Percentiles rank a stretch among this genome's conserved stretches.
Evolutionary conservation across 805 yeast species (phyloP).

Genomic region (Candida sonorensis): DNA sequence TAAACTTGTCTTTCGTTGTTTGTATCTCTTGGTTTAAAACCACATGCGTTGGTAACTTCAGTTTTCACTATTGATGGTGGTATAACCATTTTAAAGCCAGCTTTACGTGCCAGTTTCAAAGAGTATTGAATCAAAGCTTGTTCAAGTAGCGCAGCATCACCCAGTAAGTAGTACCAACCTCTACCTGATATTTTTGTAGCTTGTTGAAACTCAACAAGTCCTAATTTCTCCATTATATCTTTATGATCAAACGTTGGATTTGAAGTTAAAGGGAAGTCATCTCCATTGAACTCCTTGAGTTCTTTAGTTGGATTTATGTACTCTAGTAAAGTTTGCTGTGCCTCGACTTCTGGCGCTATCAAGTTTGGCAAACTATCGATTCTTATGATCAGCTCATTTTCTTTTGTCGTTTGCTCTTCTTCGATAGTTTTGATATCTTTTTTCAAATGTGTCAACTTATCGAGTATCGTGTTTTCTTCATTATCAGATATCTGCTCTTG

Average conservation of each 20-base stretch:
- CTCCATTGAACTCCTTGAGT: slow-evolving; percentile 2
- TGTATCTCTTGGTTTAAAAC: slow-evolving; percentile 88
- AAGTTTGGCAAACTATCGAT: slow-evolving; percentile 60
- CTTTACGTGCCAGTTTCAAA: slow-evolving; percentile 51
- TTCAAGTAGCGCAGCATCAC: slow-evolving; percentile 83
- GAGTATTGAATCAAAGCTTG: slow-evolving; percentile 85
- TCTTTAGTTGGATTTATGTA: slow-evolving; percentile 42
- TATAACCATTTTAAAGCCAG: slow-evolving; percentile 62
- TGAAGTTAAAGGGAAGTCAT: slow-evolving; percentile 13
- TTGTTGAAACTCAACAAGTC: slow-evolving; percentile 58
- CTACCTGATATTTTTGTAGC: slow-evolving; percentile 75
- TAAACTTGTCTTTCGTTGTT: slow-evolving; percentile 84
- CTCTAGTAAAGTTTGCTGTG: slow-evolving; percentile 37
- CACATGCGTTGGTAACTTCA: slow-evolving; percentile 81
- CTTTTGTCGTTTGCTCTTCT: slow-evolving; percentile 20
- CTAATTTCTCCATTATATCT: slow-evolving; percentile 58
- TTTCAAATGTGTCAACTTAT: slow-evolving; percentile 20
- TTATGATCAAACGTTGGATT: slow-evolving; percentile 50
- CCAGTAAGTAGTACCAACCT: slow-evolving; percentile 82
- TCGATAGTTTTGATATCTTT: slow-evolving; percentile 24
- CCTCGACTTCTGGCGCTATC: slow-evolving; percentile 41
- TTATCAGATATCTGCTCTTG: slow-evolving; percentile 1
- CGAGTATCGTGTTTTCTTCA: slow-evolving; percentile 7
- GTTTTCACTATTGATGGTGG: slow-evolving; percentile 86
- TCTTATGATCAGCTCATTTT: slow-evolving; percentile 30